Conservation (phyloP, 1,284 basidiomycete species). For the Ceratobasidium sp. region DNA sequence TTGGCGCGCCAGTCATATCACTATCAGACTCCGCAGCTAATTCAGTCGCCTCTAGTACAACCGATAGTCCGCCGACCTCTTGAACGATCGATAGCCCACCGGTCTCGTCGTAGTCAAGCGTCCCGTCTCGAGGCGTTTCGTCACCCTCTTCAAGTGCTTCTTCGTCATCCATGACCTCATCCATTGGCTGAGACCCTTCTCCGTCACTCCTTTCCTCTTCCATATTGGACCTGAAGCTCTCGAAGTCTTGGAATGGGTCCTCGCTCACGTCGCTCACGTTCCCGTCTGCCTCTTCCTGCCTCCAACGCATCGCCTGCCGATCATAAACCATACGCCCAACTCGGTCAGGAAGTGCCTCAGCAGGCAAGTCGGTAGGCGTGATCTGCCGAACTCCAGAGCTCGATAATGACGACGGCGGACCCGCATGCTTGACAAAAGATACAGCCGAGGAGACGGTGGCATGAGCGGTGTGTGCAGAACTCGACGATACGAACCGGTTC, state of each 20-base stretch:
- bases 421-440: conserved; percentile 87
- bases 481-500: conserved; percentile 83
- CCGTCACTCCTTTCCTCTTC: conserved; percentile 55
- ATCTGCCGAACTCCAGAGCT: conserved; percentile 62
- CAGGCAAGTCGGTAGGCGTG: conserved; percentile 80
- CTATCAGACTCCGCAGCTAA: conserved; percentile 17
- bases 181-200: conserved; percentile 64
- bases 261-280: conserved; percentile 69
- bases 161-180: conserved; percentile 62
- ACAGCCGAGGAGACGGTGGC: conserved; percentile 58
- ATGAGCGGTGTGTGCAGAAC: conserved; percentile 51
- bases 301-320: conserved; percentile 83
- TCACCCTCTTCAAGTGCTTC: conserved; percentile 17
- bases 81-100: conserved; percentile 40
- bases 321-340: conserved; percentile 92
- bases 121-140: conserved; percentile 54
- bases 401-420: conserved; percentile 61
- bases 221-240: conserved; percentile 66
- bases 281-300: conserved; percentile 68
- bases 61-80: conserved; percentile 1
- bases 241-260: conserved; percentile 89
- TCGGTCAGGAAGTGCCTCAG: conserved; percentile 71
- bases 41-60: conserved; percentile 1
- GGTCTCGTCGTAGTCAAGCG: conserved; percentile 48
- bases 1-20: conserved; percentile 20